These are phyloP conservation scores for Colletotrichum agaves DNA, from an alignment of 2,329 filamentous ascomycete species.

Conservation along the genomic window DNA sequence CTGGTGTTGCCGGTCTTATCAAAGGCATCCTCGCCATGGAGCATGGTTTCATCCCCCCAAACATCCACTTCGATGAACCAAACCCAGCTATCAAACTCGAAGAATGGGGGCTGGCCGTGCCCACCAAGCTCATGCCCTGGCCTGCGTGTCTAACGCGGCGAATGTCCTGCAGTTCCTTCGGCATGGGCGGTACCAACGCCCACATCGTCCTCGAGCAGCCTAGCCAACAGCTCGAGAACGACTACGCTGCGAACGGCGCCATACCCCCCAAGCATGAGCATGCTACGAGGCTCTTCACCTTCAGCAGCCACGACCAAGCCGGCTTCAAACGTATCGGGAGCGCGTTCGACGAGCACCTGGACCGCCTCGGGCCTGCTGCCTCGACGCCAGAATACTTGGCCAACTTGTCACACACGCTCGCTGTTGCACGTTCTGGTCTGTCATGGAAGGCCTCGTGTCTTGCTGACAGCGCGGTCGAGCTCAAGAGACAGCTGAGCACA, in stretches of 20 bases:
- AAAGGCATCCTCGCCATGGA: constrained; percentile 56
- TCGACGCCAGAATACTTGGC: background rate
- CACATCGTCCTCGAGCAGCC: constrained; percentile 31
- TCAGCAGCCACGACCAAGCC: constrained; percentile 14
- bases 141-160: constrained; percentile 55
- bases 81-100: constrained; percentile 54
- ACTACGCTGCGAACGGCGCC: constrained; percentile 43
- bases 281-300: constrained; percentile 6
- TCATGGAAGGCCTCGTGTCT: constrained; percentile 16
- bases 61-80: constrained; percentile 58
- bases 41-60: constrained; percentile 56
- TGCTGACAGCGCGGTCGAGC: background rate
- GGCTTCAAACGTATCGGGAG: background rate
- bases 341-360: background rate
- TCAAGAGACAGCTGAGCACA: background rate
- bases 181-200: constrained; percentile 30
- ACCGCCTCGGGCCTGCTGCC: constrained; percentile 2
- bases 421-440: background rate
- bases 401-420: constrained; percentile 1
- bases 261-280: constrained; percentile 2
- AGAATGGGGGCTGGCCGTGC: constrained; percentile 44
- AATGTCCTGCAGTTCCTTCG: constrained; percentile 48
- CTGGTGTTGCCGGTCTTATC: constrained; percentile 54
- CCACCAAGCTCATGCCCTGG: constrained; percentile 38
- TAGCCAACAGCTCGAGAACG: too few relatives aligned